Base-by-base conservation (phyloP, 495 filamentous ascomycete species). In the Astrothelium subdiscretum region DNA sequence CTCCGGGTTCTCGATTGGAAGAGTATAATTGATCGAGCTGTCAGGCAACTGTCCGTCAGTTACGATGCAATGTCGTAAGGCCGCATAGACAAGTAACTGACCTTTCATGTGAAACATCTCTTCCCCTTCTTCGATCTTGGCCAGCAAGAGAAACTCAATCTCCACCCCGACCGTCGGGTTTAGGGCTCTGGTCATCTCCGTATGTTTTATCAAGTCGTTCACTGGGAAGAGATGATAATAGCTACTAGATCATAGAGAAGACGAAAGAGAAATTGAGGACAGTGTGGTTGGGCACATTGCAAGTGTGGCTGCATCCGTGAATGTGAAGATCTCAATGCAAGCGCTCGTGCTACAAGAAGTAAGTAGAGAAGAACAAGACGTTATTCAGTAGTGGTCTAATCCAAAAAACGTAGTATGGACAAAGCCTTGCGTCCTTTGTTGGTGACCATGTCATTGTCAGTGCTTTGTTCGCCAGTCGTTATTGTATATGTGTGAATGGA, bases 161-260 rank as follows among this genome's bases (percentile, higher is more conserved):
- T 71, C 65, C 35, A 68, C n/a, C 57, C 69, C 65, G 29, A 69
- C 69, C 3, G 67, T 71, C 3, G 67, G 61, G 22, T 62, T 31
- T 3, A 65, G 57, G 22, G 60, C 42, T 10, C 22, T 54, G 48
- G 48, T 11, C 48, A 54, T 54, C 48, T 54, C 8, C 12, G 20
- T 29, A 20, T 29, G 8, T n/a, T 20, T 3, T n/a, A 48, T 3
- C 13, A 3, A 3, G 20, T 48, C 42, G 6, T n/a, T 11, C 48
- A 26, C 12, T 54, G 20, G 15, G 8, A 54, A 29, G 4, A 29
- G 6, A 20, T 20, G 11, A 27, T 26, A 10, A 3, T 8, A 6
- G 3, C 8, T 15, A 27, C 24, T 8, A 54, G 48, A 27, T 27
- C 20, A 54, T 27, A 15, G 48, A 54, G 24, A 54, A 29, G 43